These are phyloP conservation scores for Metschnikowia continentalis DNA, from an alignment of 805 yeast genomes.

Conservation along the genomic window DNA sequence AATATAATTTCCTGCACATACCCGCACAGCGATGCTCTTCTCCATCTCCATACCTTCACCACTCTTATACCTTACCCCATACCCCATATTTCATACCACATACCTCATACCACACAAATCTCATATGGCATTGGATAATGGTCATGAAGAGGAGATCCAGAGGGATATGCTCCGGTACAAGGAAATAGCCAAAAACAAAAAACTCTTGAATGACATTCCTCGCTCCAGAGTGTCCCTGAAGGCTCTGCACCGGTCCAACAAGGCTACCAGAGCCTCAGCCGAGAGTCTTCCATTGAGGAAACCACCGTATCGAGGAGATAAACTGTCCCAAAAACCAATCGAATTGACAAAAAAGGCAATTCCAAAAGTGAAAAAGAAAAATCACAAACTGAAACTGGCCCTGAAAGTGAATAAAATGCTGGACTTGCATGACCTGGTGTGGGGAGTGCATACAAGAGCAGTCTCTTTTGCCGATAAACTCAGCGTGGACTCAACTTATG, in stretches of 20 bases:
- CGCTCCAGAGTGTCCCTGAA: neutral
- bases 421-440: neutral
- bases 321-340: neutral
- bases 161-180: slow-evolving; percentile 20
- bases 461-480: slow-evolving; percentile 19
- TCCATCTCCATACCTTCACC: no score
- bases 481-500: slow-evolving; percentile 16
- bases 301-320: neutral
- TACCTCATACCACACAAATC: no score
- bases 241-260: neutral
- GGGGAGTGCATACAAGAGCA: slow-evolving; percentile 2
- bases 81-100: neutral
- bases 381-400: no score
- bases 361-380: no score
- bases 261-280: neutral
- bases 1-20: no score
- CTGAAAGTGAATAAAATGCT: no score
- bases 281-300: slow-evolving; percentile 1
- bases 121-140: neutral
- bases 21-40: no score
- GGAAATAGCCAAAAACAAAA: slow-evolving; percentile 15
- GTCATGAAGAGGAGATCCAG: slow-evolving; percentile 13
- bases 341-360: no score
- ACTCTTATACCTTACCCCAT: neutral
- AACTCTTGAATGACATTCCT: neutral